Evolutionary conservation across 805 yeast species (phyloP).

Genomic region (Candida adriatica): DNA sequence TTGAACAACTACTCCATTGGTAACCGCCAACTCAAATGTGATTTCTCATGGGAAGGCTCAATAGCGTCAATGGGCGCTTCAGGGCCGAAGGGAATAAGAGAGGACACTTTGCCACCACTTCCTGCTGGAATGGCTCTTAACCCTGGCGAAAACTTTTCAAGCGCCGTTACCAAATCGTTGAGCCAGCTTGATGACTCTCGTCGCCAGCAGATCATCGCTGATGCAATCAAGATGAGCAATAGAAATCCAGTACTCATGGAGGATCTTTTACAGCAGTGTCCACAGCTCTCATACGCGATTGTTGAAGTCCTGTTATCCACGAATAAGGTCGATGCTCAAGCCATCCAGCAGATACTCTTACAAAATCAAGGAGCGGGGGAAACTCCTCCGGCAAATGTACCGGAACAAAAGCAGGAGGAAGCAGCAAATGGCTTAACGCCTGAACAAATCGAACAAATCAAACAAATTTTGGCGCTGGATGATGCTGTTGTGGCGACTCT

Average conservation of each 20-base stretch:
- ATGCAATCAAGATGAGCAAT: slow-evolving; percentile 51
- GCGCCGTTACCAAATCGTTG: slow-evolving; percentile 40
- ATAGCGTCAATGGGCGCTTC: slow-evolving; percentile 6
- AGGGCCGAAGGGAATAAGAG: slow-evolving; percentile 3
- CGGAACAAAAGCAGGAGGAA: too few relatives aligned
- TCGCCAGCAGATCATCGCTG: slow-evolving; percentile 42
- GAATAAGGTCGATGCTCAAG: slow-evolving; percentile 3
- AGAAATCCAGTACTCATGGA: slow-evolving; percentile 53
- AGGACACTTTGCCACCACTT: slow-evolving; percentile 36
- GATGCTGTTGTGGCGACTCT: slow-evolving; percentile 43
- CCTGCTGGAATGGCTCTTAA: slow-evolving; percentile 47
- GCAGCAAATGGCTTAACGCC: slow-evolving; percentile 22
- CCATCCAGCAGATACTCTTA: slow-evolving; percentile 34
- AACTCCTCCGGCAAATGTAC: too few relatives aligned
- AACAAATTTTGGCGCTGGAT: slow-evolving; percentile 44
- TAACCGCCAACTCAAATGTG: slow-evolving; percentile 63
- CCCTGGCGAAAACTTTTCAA: slow-evolving; percentile 22
- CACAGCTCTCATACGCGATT: slow-evolving; percentile 77
- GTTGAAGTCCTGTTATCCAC: slow-evolving; percentile 58
- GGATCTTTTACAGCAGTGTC: slow-evolving; percentile 57
- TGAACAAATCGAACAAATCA: slow-evolving; percentile 39
- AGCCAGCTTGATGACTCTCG: slow-evolving; percentile 40
- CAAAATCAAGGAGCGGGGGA: too few relatives aligned
- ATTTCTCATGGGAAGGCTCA: slow-evolving; percentile 53
- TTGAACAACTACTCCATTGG: slow-evolving; percentile 75